Conservation (phyloP, 306 rosid genomes). For the Myrica gale region DNA sequence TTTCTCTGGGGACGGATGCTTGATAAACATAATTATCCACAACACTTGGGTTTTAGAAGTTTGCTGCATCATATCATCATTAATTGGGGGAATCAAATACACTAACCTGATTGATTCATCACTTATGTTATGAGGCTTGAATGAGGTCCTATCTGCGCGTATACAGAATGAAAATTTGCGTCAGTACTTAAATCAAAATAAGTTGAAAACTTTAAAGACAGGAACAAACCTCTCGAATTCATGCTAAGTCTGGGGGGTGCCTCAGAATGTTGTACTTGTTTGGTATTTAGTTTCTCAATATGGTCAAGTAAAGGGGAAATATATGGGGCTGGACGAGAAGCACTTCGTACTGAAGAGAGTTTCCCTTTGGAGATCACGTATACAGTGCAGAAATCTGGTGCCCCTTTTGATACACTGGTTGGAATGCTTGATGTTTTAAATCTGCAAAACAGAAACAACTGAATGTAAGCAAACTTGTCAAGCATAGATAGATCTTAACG, state of each 20-base stretch:
- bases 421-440: slow-evolving; percentile 66
- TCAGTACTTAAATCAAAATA: not conserved
- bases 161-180: not conserved
- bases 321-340: slow-evolving; percentile 62
- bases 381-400: slow-evolving; percentile 81
- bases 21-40: not conserved
- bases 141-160: slow-evolving; percentile 47
- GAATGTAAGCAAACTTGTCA: not conserved
- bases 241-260: slow-evolving; percentile 32
- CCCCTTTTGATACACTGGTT: slow-evolving; percentile 58
- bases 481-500: not conserved
- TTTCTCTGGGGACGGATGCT: not conserved
- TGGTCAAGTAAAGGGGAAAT: slow-evolving; percentile 59
- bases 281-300: slow-evolving; percentile 32
- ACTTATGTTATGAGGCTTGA: slow-evolving; percentile 54
- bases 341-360: slow-evolving; percentile 53
- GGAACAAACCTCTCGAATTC: slow-evolving; percentile 55
- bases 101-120: slow-evolving; percentile 57
- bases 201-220: slow-evolving; percentile 1
- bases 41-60: not conserved
- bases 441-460: slow-evolving; percentile 35
- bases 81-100: not conserved
- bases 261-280: slow-evolving; percentile 23
- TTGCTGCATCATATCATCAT: not conserved
- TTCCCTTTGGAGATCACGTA: slow-evolving; percentile 79